Evolutionary conservation across 2,329 filamentous ascomycete species (phyloP).

Genomic region (Paecilomyces fulvus): DNA sequence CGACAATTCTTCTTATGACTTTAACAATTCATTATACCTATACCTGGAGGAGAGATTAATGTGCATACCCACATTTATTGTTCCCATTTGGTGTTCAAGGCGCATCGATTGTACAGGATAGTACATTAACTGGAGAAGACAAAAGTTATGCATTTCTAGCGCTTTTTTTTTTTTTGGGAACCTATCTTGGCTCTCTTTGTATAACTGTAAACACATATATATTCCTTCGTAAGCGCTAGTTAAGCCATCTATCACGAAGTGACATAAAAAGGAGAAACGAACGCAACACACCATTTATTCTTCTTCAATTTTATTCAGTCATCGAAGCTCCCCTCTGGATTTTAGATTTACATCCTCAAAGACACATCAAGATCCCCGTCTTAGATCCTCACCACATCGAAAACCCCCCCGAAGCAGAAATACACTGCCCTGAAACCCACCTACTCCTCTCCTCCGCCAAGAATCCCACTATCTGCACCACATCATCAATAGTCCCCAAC

Average conservation of each 20-base stretch:
- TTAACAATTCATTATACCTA: background rate
- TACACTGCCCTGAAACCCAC: conserved; percentile 49
- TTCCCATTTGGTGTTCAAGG: background rate
- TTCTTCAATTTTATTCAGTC: too few species aligned
- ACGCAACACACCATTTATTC: too few species aligned
- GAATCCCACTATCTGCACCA: conserved; percentile 49
- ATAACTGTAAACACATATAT: too few species aligned
- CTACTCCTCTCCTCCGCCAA: conserved; percentile 42
- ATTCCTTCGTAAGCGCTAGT: too few species aligned
- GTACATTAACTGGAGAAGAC: background rate
- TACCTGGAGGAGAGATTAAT: background rate
- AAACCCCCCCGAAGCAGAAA: conserved; percentile 47
- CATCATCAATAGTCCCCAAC: conserved; percentile 45
- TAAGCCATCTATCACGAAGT: too few species aligned
- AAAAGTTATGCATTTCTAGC: background rate
- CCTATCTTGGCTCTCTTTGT: too few species aligned
- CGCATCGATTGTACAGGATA: background rate
- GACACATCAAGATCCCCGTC: background rate
- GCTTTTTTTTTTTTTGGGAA: background rate
- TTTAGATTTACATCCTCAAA: background rate
- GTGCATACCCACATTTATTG: background rate
- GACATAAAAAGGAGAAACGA: too few species aligned
- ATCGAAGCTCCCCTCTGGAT: too few species aligned
- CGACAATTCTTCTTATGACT: background rate
- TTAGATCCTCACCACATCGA: conserved; percentile 14